Evolutionary conservation across 2,329 filamentous ascomycete genomes (phyloP).

Genomic region (Colletotrichum aenigma): DNA sequence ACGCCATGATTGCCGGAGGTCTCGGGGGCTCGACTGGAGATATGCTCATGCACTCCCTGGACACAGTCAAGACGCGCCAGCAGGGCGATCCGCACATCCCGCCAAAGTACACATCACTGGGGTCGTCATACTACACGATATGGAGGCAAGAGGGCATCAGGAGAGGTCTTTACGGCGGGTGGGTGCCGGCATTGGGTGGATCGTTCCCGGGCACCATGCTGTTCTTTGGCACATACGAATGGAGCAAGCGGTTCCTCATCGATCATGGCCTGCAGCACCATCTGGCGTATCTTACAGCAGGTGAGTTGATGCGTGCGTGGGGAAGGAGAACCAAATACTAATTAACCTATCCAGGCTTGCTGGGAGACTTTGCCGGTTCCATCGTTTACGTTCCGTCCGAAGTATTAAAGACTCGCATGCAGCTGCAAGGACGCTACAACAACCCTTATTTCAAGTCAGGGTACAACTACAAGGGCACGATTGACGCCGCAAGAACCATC

Average conservation of each 20-base stretch:
- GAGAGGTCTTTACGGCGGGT: slow-evolving; percentile 90
- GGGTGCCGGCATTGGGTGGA: slow-evolving; percentile 85
- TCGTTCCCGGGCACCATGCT: slow-evolving; percentile 93
- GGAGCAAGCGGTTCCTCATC: slow-evolving; percentile 87
- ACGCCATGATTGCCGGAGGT: slow-evolving; percentile 91
- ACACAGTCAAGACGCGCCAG: slow-evolving; percentile 97
- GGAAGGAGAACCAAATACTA: background rate
- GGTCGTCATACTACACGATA: slow-evolving; percentile 90
- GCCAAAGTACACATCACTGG: slow-evolving; percentile 89
- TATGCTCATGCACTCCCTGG: slow-evolving; percentile 97
- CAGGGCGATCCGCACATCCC: slow-evolving; percentile 95
- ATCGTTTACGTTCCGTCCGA: slow-evolving; percentile 96
- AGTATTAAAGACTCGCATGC: slow-evolving; percentile 94
- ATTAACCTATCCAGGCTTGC: slow-evolving; percentile 65
- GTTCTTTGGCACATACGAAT: slow-evolving; percentile 97
- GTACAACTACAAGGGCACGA: slow-evolving; percentile 91
- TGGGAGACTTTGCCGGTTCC: slow-evolving; percentile 91
- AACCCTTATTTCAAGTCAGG: slow-evolving; percentile 93
- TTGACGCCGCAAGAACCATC: slow-evolving; percentile 86
- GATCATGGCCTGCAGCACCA: slow-evolving; percentile 83
- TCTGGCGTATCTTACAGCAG: slow-evolving; percentile 83
- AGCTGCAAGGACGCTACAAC: slow-evolving; percentile 93
- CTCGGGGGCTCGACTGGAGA: slow-evolving; percentile 92
- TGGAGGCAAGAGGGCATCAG: slow-evolving; percentile 88
- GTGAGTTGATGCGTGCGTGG: slow-evolving; percentile 47